Evolutionary conservation across 2,329 filamentous ascomycete genomes (phyloP).

Genomic region (Penicillium sp.): DNA sequence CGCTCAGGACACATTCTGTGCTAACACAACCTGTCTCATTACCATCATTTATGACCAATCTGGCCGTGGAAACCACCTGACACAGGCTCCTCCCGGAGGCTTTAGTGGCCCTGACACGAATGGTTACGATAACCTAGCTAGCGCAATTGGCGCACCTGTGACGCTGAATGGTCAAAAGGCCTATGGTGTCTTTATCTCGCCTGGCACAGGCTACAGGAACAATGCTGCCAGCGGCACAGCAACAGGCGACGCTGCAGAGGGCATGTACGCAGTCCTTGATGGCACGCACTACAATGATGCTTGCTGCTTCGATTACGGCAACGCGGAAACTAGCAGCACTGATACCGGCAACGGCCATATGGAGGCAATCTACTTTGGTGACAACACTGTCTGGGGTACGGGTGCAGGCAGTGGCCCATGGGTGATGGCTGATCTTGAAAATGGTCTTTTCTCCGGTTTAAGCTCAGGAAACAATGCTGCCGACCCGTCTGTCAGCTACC

Average conservation of each 20-base stretch:
- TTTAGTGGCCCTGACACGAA: slow-evolving; percentile 60
- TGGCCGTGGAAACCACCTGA: slow-evolving; percentile 64
- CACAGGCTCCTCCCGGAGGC: slow-evolving; percentile 62
- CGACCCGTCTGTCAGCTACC: slow-evolving; percentile 57
- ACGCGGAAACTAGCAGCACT: slow-evolving; percentile 56
- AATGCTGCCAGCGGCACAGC: slow-evolving; percentile 58
- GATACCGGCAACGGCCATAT: slow-evolving; percentile 67
- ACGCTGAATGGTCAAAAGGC: slow-evolving; percentile 63
- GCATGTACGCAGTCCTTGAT: slow-evolving; percentile 42
- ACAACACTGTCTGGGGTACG: slow-evolving; percentile 57
- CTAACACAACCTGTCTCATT: slow-evolving; percentile 64
- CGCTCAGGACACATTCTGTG: slow-evolving; percentile 65
- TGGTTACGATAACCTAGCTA: slow-evolving; percentile 64
- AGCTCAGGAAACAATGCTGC: slow-evolving; percentile 52
- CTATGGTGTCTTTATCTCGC: slow-evolving; percentile 66
- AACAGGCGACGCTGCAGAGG: slow-evolving; percentile 55
- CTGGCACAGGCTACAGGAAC: slow-evolving; percentile 67
- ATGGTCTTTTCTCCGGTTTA: slow-evolving; percentile 64
- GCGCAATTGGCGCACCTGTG: slow-evolving; percentile 63
- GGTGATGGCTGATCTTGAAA: slow-evolving; percentile 72
- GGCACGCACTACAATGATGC: slow-evolving; percentile 40
- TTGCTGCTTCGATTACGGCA: slow-evolving; percentile 60
- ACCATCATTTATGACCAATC: slow-evolving; percentile 69
- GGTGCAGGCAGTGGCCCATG: slow-evolving; percentile 65
- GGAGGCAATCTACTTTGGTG: slow-evolving; percentile 70